Evolutionary conservation across 176 grass and related monocot genomes (phyloP).

Genomic region (Miscanthus lutarioriparius): DNA sequence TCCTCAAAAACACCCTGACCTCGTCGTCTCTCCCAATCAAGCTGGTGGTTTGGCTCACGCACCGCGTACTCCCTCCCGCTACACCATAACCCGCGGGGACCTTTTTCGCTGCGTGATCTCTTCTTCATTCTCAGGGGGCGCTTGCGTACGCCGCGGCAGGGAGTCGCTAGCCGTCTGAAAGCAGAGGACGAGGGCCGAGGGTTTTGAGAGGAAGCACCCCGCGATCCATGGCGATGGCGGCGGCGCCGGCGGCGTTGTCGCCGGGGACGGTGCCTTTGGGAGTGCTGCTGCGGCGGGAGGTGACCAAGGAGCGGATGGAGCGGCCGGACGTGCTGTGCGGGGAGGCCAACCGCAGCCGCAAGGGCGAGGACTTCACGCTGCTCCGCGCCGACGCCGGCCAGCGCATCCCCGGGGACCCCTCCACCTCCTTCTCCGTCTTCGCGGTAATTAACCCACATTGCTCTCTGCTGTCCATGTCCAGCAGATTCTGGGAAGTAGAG

Average conservation of each 20-base stretch:
- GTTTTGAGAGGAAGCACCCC: background rate
- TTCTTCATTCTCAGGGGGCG: background rate
- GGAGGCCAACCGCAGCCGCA: constrained; percentile 74
- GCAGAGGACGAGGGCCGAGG: background rate
- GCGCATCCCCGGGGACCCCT: constrained; percentile 68
- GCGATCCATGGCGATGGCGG: constrained; percentile 26
- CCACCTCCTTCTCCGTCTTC: constrained; percentile 93
- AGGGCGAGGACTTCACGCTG: constrained; percentile 93
- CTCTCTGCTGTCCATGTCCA: background rate
- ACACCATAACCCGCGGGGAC: background rate
- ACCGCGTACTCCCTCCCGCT: background rate
- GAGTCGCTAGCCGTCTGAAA: background rate
- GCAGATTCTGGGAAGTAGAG: constrained; percentile 1
- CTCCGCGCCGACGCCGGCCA: constrained; percentile 55
- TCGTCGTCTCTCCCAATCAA: background rate
- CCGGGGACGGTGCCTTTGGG: constrained; percentile 63
- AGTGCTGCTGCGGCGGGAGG: constrained; percentile 85
- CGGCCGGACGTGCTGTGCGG: constrained; percentile 79
- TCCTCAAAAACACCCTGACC: background rate
- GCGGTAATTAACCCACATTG: constrained; percentile 51
- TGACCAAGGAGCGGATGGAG: constrained; percentile 87
- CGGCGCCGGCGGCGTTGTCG: background rate
- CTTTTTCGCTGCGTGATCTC: background rate
- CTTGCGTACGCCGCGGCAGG: background rate
- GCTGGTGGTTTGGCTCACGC: background rate